Evolutionary conservation across 1,139 yeast genomes (phyloP), one percentile per base, ranked within the genome.

Genomic region (Kodamaea ohmeri): DNA sequence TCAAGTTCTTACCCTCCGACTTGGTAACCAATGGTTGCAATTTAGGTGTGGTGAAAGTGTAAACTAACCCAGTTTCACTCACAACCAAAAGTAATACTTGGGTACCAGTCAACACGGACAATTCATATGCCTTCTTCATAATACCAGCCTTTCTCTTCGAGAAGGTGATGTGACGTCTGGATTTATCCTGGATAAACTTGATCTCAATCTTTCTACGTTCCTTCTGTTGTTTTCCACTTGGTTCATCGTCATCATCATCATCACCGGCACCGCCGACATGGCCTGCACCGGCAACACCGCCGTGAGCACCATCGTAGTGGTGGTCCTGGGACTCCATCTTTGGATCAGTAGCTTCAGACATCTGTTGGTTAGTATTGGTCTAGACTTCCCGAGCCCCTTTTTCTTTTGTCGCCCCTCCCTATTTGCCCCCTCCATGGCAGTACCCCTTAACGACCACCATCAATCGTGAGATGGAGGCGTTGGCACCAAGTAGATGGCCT

Each of bases 61-160:
- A 94, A 44, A 92, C 98, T 48, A 92, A 79, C 6, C 98, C 98
- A 15, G 98, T 92, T 64, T 92, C 98, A 38, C 95, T 84, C 29
- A 92, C 97, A 43, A 94, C 98, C 52, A 92, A 76, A 44, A 92
- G 71, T 49, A 92, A 74, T 25, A 92, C 97, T 64, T 92, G 98
- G 30, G 97, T 92, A 37, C 98, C 98, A 7, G 98, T 92, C 52
- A 92, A 75, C 36, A 94, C 97, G 18, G 95, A 83, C 50, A 92
- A 75, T 62, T 92, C 98, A 65, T 92, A 92, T 13, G 98, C 98
- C 70, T 84, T 92, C 68, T 92, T 92, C 98, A 92, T 92, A 55
- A 92, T 92, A 48, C 98, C 98, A 31, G 97, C 97, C 66, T 92
- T 90, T 65, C 98, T 85, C 70, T 92, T 92, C 38, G 96, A 87